Evolutionary conservation across 371 early-diverging fungal genomes (phyloP).

Genomic region (Cokeromyces recurvatus): DNA sequence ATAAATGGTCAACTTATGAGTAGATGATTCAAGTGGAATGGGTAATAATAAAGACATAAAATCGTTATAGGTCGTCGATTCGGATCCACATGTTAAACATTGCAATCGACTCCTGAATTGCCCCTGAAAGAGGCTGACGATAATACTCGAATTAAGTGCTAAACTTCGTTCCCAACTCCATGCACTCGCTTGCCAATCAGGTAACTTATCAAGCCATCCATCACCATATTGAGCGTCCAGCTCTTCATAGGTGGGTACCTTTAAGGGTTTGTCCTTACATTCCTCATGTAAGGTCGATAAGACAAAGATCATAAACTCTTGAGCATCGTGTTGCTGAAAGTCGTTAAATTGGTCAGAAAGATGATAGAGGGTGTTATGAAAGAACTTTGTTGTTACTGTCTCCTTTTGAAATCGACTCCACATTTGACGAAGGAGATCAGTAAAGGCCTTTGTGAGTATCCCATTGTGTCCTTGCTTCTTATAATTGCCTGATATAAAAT

Average conservation of each 20-base stretch:
- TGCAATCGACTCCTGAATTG: slow-evolving; percentile 73
- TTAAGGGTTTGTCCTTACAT: slow-evolving; percentile 52
- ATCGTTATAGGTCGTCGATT: slow-evolving; percentile 86
- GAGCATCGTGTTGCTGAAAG: slow-evolving; percentile 76
- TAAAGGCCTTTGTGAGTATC: slow-evolving; percentile 66
- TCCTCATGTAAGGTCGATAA: slow-evolving; percentile 80
- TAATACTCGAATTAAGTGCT: slow-evolving; percentile 77
- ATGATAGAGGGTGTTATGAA: slow-evolving; percentile 49
- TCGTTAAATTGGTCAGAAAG: slow-evolving; percentile 66
- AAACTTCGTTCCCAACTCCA: slow-evolving; percentile 82
- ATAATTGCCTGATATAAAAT: slow-evolving; percentile 72
- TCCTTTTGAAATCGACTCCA: no score
- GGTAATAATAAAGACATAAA: slow-evolving; percentile 93
- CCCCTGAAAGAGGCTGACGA: slow-evolving; percentile 91
- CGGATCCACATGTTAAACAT: slow-evolving; percentile 78
- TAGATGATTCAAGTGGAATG: slow-evolving; percentile 71
- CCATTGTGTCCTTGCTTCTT: slow-evolving; percentile 77
- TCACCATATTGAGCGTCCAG: slow-evolving; percentile 37
- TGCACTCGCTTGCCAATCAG: slow-evolving; percentile 51
- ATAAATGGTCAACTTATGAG: slow-evolving; percentile 48
- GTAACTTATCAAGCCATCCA: slow-evolving; percentile 39
- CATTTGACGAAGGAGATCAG: slow-evolving; percentile 61
- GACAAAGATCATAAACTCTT: slow-evolving; percentile 70
- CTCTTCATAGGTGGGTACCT: slow-evolving; percentile 27
- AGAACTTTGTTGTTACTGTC: slow-evolving; percentile 44